These are phyloP conservation scores for Colletotrichum tofieldiae DNA, from an alignment of 2,329 filamentous ascomycete species.

Conservation along the genomic window DNA sequence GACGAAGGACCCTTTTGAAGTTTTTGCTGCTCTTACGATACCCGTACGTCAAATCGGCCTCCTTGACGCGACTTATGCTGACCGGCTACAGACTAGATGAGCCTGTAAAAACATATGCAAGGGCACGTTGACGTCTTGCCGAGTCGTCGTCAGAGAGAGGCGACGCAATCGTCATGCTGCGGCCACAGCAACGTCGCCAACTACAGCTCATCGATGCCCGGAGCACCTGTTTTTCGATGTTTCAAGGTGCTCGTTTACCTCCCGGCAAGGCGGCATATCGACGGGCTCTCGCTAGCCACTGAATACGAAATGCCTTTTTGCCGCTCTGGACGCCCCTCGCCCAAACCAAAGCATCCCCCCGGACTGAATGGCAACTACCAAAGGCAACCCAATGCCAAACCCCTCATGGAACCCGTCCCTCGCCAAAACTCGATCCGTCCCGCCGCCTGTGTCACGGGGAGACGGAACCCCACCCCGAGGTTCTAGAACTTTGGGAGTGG, in stretches of 20 bases:
- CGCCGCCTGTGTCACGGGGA: background rate
- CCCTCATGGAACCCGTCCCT: background rate
- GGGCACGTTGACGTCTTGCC: background rate
- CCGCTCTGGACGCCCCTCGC: background rate
- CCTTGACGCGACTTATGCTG: background rate
- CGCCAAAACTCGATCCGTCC: background rate
- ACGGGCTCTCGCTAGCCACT: background rate
- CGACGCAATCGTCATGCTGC: background rate
- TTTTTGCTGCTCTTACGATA: background rate
- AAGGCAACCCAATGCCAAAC: background rate
- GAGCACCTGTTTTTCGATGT: background rate
- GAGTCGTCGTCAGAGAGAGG: background rate
- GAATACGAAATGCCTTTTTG: background rate
- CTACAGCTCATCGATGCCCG: background rate
- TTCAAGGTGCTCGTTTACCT: background rate
- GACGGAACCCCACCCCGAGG: background rate
- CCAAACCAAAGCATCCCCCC: background rate
- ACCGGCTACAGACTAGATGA: background rate
- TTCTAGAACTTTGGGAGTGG: background rate
- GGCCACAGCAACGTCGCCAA: background rate
- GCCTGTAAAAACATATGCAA: background rate
- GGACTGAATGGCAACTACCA: background rate
- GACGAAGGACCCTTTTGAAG: background rate
- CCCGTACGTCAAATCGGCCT: constrained; percentile 2
- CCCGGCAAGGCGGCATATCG: background rate